Base-by-base conservation (phyloP, 1,139 yeast genomes). In the Arxiozyma heterogenica region DNA sequence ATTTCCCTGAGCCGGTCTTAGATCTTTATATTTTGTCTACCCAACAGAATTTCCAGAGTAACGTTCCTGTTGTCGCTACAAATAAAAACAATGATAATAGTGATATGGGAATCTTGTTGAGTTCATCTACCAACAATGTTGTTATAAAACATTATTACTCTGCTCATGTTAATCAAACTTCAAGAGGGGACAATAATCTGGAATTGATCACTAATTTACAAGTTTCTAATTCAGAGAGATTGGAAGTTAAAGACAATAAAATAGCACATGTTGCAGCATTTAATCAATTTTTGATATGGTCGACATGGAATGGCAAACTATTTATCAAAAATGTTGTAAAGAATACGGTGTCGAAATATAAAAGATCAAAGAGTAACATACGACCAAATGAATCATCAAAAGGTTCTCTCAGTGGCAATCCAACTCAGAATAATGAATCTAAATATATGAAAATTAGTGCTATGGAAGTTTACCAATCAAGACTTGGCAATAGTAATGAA, bases 1-100 rank as follows among this genome's bases (percentile, higher is more conserved):
- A 66, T 54, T 66, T 59, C 42, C 70, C 70, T 11, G 59, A 66
- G 5, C 70, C 69, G 5, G 59, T 66, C 9, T 55, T 67, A 21
- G 61, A 59, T 43, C 48, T 67, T 30, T 48, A 45, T 22, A 34
- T 57, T 21, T 34, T 52, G 34, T 8, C 27, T 21, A 39, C 41
- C 15, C 27, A 27, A 4, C 39, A 42, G n/a, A 23, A 20, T 8
- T 8, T 60, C 7, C 25, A 55, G 9, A 55, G 59, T 25, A 41
- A 54, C 4, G 57, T 63, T 1, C 55, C 58, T 1, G 44, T 30
- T n/a, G 51, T 41, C 3, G 46, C 42, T 41, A 25, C 59, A 6
- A 54, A 45, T 17, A 45, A 43, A 23, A 45, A 52, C 27, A 21
- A 6, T 8, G 15, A 34, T 21, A 27, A 53, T 44, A 17, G 27